Base-by-base conservation (phyloP, 345 rosid species). In the Stellera chamaejasme region DNA sequence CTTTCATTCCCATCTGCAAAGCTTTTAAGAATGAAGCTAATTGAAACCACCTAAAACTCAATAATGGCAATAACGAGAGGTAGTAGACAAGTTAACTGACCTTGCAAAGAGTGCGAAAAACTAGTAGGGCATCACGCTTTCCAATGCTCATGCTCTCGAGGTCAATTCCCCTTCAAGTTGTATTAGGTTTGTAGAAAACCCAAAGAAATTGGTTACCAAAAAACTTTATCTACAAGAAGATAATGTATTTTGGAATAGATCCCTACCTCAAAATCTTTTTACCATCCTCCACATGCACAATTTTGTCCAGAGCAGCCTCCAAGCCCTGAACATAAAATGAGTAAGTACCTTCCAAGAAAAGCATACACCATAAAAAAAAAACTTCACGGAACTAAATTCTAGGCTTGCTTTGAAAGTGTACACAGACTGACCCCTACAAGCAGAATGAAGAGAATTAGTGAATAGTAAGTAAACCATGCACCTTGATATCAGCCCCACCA, bases 401-500 rank as follows among this genome's bases (percentile, higher is more conserved):
- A 52, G 32, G 10, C 43, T 11, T 52, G 25, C 8, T 15, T 44
- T 27, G 52, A 36, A 52, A 50, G 54, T 23, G 11, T 9, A 50
- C 27, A 45, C 25, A 14, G 10, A 54, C 5, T 27, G 51, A 5
- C 45, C 42, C 39, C 27, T 0, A 14, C 16, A 43, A 15, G 15
- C 4, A 26, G 19, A 61, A 44, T n/a, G 28, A 45, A 44, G 12
- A 50, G 43, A 61, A 45, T 47, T 25, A 53, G 48, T 6, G 27
- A 57, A 48, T 23, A 44, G 39, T 32, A 5, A 32, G 7, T 32
- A 39, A 62, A 56, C 11, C 26, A 25, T 43, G 56, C 41, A 89
- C 97, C 99, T 93, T 93, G 63, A 93, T 87, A 77, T 93, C 99
- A 75, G 97, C 94, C 70, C 96, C 96, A 1, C 91, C 97, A 28